Evolutionary conservation across 345 rosid species (phyloP).

Genomic region (Sonneratia alba): DNA sequence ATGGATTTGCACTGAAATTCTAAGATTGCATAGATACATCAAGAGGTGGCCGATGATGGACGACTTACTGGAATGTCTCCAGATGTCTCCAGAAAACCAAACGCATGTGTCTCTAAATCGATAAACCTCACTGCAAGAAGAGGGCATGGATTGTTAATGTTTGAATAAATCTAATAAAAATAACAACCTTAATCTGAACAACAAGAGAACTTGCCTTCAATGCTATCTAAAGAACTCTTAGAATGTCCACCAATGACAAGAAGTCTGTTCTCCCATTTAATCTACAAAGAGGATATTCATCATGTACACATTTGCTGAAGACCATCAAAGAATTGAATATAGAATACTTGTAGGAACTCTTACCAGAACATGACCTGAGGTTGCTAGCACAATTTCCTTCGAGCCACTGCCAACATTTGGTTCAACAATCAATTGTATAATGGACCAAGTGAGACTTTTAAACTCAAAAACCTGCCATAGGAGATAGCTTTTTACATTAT

Average conservation of each 20-base stretch:
- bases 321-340: neutral
- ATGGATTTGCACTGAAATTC: neutral
- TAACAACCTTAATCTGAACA: neutral
- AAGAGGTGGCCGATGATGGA: neutral
- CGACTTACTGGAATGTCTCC: conserved; percentile 72
- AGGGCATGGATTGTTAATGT: conserved; percentile 3
- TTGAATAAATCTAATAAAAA: neutral
- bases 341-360: conserved; percentile 6
- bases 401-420: conserved; percentile 27
- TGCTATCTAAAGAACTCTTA: conserved; percentile 42
- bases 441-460: conserved; percentile 69
- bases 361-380: conserved; percentile 78
- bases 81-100: conserved; percentile 50
- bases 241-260: conserved; percentile 77
- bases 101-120: conserved; percentile 52
- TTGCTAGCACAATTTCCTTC: conserved; percentile 56
- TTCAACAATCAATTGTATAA: conserved; percentile 33
- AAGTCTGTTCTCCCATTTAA: conserved; percentile 76
- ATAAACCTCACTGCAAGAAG: conserved; percentile 56
- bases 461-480: conserved; percentile 72
- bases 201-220: conserved; percentile 49
- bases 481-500: conserved; percentile 13
- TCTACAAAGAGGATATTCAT: conserved; percentile 25
- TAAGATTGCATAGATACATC: neutral
- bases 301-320: neutral